Percentiles rank a stretch among this genome's conserved stretches.
phyloP scores from a whole-genome alignment of 1,139 yeast genomes.

The Debaryomycetaceae sp. region DNA sequence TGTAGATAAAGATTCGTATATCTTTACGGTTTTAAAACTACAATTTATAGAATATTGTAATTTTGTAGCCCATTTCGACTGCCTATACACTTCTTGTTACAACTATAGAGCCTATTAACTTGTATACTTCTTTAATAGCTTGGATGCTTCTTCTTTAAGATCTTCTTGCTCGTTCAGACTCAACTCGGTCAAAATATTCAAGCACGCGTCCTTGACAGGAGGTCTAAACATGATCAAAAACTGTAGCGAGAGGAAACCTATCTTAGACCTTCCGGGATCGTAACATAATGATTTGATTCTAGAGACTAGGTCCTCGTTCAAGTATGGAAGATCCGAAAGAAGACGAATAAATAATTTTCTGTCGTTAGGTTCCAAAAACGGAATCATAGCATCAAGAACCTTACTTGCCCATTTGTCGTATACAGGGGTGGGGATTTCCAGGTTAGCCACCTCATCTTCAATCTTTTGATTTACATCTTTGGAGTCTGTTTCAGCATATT shows the following conservation, averaged over 20 bases:
- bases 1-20: no score
- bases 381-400: constrained; percentile 75
- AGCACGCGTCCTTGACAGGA: constrained; percentile 66
- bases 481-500: constrained; percentile 6
- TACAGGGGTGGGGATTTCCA: constrained; percentile 35
- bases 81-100: no score
- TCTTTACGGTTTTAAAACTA: no score
- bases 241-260: constrained; percentile 80
- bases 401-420: constrained; percentile 69
- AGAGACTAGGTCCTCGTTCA: constrained; percentile 57
- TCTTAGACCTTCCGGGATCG: constrained; percentile 77
- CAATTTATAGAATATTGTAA: no score
- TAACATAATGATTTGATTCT: constrained; percentile 71
- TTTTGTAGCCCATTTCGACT: no score
- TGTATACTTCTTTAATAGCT: constrained; percentile 48
- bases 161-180: constrained; percentile 50
- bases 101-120: neutral
- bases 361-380: constrained; percentile 78
- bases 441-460: constrained; percentile 7
- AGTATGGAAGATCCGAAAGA: constrained; percentile 79
- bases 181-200: constrained; percentile 61
- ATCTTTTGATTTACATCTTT: constrained; percentile 7
- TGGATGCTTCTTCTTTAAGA: constrained; percentile 51
- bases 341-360: constrained; percentile 76
- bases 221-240: constrained; percentile 89